A percentile compares a stretch with the other conserved stretches of the same genome.
Conservation (phyloP, 768 basidiomycete genomes). For the Termitomyces sp. region DNA sequence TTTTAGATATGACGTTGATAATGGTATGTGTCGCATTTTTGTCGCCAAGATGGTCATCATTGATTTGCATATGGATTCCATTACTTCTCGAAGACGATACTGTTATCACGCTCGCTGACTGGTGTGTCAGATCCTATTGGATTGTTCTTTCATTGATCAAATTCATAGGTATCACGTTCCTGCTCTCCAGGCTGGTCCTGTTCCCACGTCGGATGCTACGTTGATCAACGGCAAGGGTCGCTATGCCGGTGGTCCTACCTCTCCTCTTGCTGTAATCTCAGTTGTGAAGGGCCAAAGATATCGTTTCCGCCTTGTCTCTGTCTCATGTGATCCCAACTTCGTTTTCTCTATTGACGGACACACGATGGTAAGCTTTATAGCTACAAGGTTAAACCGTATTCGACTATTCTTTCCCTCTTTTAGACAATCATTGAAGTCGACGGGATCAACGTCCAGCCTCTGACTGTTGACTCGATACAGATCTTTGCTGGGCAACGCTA, state of each 20-base stretch:
- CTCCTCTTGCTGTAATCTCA: constrained; percentile 39
- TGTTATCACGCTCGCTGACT: constrained; percentile 48
- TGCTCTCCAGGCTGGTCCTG: constrained; percentile 15
- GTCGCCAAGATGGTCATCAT: neutral
- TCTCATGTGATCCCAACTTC: constrained; percentile 46
- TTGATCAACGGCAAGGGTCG: constrained; percentile 54
- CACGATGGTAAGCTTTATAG: neutral
- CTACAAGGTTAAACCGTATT: neutral
- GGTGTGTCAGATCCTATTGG: constrained; percentile 23
- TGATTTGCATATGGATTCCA: neutral
- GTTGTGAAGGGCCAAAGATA: constrained; percentile 40
- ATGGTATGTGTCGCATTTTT: constrained; percentile 20
- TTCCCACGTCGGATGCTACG: constrained; percentile 31
- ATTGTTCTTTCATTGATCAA: neutral
- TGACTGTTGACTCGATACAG: constrained; percentile 34
- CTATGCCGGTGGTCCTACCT: constrained; percentile 34
- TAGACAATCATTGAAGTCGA: constrained; percentile 38
- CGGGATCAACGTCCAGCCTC: constrained; percentile 26
- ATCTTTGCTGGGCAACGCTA: constrained; percentile 37
- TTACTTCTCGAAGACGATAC: constrained; percentile 25
- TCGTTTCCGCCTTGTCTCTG: constrained; percentile 49
- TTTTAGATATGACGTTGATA: constrained; percentile 29
- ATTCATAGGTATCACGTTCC: constrained; percentile 31
- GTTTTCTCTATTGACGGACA: constrained; percentile 43
- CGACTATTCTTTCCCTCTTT: neutral